Evolutionary conservation across 352 stramenopile genomes (phyloP).

Genomic region (Phytophthora fragariae): DNA sequence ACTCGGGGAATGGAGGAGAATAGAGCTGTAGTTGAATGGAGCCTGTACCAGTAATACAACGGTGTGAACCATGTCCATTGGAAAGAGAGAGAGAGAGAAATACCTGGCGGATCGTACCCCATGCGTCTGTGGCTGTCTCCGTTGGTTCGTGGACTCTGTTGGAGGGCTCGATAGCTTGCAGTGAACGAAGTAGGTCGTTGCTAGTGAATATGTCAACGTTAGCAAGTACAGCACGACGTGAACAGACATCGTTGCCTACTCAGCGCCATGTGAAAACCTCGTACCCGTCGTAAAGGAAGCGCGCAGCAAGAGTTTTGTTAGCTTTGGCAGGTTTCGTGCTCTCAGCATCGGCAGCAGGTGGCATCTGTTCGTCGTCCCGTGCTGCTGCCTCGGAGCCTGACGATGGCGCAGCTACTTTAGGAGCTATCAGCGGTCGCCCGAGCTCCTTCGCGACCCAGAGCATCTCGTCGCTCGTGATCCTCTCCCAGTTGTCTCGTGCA

Average conservation of each 20-base stretch:
- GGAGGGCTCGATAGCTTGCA: conserved; percentile 66
- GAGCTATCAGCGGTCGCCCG: conserved; percentile 42
- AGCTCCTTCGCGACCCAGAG: conserved; percentile 61
- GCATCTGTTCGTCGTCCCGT: conserved; percentile 7
- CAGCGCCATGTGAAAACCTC: neutral
- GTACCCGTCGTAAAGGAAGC: conserved; percentile 80
- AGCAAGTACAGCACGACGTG: neutral
- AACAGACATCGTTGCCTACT: neutral
- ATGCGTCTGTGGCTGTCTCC: conserved; percentile 28
- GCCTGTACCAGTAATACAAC: conserved; percentile 34
- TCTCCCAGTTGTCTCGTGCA: conserved; percentile 62
- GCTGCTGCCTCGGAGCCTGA: neutral
- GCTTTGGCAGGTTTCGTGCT: conserved; percentile 25
- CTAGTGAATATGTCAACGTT: conserved; percentile 26
- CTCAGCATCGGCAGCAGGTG: conserved; percentile 7
- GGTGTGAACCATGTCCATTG: neutral
- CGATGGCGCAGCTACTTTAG: neutral
- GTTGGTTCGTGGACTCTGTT: conserved; percentile 45
- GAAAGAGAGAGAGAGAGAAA: neutral
- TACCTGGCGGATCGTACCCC: conserved; percentile 30
- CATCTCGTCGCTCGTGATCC: conserved; percentile 76
- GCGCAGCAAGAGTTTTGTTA: conserved; percentile 21
- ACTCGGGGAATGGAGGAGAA: conserved; percentile 47
- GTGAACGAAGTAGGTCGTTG: conserved; percentile 64
- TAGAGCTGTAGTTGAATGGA: conserved; percentile 73